phyloP scores from a whole-genome alignment of 768 basidiomycete genomes.

The Pleurotus pulmonarius region DNA sequence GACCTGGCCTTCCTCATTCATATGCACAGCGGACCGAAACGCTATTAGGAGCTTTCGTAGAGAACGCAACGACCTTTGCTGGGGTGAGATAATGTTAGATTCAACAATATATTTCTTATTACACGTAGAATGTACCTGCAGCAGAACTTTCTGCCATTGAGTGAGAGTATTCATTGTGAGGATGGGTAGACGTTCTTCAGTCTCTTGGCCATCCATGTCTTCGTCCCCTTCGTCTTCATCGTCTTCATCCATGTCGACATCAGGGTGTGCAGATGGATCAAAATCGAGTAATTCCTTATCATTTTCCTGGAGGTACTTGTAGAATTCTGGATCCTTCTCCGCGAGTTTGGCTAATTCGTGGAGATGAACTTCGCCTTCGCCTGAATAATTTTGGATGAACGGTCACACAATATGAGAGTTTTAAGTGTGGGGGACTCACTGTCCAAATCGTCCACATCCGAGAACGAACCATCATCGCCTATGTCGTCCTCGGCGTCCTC shows the following conservation, averaged over 20 bases:
- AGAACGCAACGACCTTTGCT: slow-evolving; percentile 85
- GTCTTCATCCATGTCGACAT: slow-evolving; percentile 30
- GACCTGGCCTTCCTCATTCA: slow-evolving; percentile 80
- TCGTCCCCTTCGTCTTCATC: slow-evolving; percentile 44
- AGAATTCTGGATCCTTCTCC: slow-evolving; percentile 98
- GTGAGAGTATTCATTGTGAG: slow-evolving; percentile 69
- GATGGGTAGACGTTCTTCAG: slow-evolving; percentile 48
- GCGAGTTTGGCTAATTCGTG: slow-evolving; percentile 83
- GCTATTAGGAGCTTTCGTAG: slow-evolving; percentile 83
- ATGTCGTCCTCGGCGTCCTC: slow-evolving; percentile 40
- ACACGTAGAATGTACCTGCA: slow-evolving; percentile 51
- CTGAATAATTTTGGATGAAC: slow-evolving; percentile 25
- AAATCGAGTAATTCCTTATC: slow-evolving; percentile 90
- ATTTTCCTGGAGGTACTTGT: slow-evolving; percentile 95
- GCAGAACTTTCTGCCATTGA: slow-evolving; percentile 84
- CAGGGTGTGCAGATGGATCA: slow-evolving; percentile 29
- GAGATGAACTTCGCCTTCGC: slow-evolving; percentile 73
- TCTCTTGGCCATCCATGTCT: slow-evolving; percentile 39
- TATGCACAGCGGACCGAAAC: slow-evolving; percentile 86
- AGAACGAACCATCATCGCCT: slow-evolving; percentile 64
- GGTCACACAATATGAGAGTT: too few species aligned
- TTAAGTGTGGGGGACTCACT: slow-evolving; percentile 30
- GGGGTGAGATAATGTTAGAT: neutral
- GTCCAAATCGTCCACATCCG: slow-evolving; percentile 76
- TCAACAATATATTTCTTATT: too few species aligned